Base-by-base conservation (phyloP, 208 protist species). In the Crithidia bombi region DNA sequence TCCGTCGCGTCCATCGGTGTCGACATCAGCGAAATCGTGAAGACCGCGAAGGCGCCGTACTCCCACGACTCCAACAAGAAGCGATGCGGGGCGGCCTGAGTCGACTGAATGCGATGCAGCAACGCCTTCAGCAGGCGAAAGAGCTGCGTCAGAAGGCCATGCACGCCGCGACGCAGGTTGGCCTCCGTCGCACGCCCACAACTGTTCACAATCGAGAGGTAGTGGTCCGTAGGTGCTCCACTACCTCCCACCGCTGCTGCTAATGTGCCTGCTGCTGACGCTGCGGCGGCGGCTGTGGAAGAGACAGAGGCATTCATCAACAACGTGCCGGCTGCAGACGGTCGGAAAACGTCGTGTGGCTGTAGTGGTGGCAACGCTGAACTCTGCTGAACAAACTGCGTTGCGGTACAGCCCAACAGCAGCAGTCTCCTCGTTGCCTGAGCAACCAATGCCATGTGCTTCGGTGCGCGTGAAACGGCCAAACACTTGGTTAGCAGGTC, bases 31-130 rank as follows among this genome's bases (percentile, higher is more conserved):
- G 88, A 90, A 23, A 92, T 50, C 28, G 70, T 82, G 25, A 94
- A 56, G 28, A 88, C 47, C 15, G 82, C 71, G 41, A 84, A 85
- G 17, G 75, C 52, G 33, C 79, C 83, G 78, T 90, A 89, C 67
- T 82, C 75, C 78, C 83, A 87, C 28, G 81, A 26, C 58, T 89
- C 76, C 9, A 79, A 63, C 36, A 93, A 38, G 69, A 90, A 93
- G 55, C 74, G 73, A 52, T 91, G 81, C 38, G 85, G 78, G 25
- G 73, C 61, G 41, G 62, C 65, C 30, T 74, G 72, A 55, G 59
- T 69, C 17, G 65, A 64, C 54, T 70, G 61, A 35, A 62, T 63
- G 69, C 66, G 75, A 58, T 77, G 65, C 44, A 62, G 62, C 41
- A 75, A 56, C 78, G 58, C 75, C 52, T 71, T 74, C 33, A 94